Base-by-base conservation (phyloP, 768 basidiomycete genomes). In the Boletus vermiculosoides region DNA sequence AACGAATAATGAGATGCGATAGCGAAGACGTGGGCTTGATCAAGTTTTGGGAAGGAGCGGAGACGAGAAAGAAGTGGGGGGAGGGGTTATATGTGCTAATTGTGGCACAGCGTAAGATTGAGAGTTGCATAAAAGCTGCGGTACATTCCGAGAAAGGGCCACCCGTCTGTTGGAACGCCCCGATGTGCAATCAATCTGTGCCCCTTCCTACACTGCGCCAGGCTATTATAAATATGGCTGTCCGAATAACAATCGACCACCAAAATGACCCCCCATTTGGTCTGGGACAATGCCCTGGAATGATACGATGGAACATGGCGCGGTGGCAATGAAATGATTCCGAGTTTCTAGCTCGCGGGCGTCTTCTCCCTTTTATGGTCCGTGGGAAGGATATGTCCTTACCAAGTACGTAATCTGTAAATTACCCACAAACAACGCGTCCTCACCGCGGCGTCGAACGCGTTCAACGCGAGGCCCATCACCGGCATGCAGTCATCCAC, bases 401-500 rank as follows among this genome's bases (percentile, higher is more conserved):
- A 15, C 16, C 15, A 52, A 66, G 63, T 66, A 67, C 41, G 54
- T 67, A 67, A 66, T 58, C 45, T 0, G 0, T n/a, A 13, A 34
- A 36, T 55, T 44, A 57, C 40, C 33, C 51, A 51, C 54, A 69
- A 58, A 71, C 57, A 63, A 58, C 67, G 59, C 70, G 63, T 60
- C 61, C 42, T 55, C 55, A 33, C 54, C 53, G 52, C 60, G 61
- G 33, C 52, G 0, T 52, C 22, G 56, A 65, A 66, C 64, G 58
- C 65, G 62, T 55, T 41, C 37, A 45, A 50, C 60, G 52, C 45
- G 50, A 49, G 56, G 56, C 42, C 39, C 50, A 40, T 37, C 49
- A 41, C 31, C 49, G 25, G 25, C 39, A 88, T 88, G 87, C 78
- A 86, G 45, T 86, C 87, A 0, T 76, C 79, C 20, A 74, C 78